phyloP scores from a whole-genome alignment of 2,329 filamentous ascomycete species.

The Apiospora pterosperma region DNA sequence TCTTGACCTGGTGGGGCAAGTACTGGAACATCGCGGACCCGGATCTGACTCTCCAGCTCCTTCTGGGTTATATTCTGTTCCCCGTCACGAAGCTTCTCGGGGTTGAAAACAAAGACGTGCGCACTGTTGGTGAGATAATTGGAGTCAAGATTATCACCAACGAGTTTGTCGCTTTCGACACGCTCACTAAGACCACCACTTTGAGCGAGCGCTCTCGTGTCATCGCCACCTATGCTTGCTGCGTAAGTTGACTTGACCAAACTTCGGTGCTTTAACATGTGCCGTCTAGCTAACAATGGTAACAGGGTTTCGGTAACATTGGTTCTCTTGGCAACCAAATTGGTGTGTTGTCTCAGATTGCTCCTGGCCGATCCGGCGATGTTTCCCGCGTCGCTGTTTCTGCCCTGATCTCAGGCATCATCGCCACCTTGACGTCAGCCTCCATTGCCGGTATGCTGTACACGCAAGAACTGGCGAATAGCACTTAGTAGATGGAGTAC shows the following conservation, averaged over 20 bases:
- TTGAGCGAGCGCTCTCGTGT: slow-evolving; percentile 70
- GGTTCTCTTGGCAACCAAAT: slow-evolving; percentile 87
- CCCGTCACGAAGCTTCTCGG: slow-evolving; percentile 70
- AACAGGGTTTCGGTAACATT: slow-evolving; percentile 73
- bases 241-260: slow-evolving; percentile 37
- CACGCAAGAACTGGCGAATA: slow-evolving; percentile 27
- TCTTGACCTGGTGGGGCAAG: slow-evolving; percentile 70
- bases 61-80: slow-evolving; percentile 70
- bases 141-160: slow-evolving; percentile 80
- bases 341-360: slow-evolving; percentile 79
- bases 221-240: slow-evolving; percentile 84
- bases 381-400: slow-evolving; percentile 74
- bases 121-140: slow-evolving; percentile 74
- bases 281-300: slow-evolving; percentile 8
- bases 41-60: slow-evolving; percentile 62
- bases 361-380: slow-evolving; percentile 69
- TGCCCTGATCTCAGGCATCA: slow-evolving; percentile 72
- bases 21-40: slow-evolving; percentile 58
- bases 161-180: slow-evolving; percentile 50
- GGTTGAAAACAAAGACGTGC: slow-evolving; percentile 62
- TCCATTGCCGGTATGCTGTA: slow-evolving; percentile 75
- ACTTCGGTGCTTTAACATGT: not conserved
- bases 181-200: slow-evolving; percentile 49
- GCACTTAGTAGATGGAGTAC: not conserved
- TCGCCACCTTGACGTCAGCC: slow-evolving; percentile 77